Percentiles rank a stretch among this genome's conserved stretches.
Conservation (phyloP, 2,329 filamentous ascomycete genomes). For the Claviceps cyperi region DNA sequence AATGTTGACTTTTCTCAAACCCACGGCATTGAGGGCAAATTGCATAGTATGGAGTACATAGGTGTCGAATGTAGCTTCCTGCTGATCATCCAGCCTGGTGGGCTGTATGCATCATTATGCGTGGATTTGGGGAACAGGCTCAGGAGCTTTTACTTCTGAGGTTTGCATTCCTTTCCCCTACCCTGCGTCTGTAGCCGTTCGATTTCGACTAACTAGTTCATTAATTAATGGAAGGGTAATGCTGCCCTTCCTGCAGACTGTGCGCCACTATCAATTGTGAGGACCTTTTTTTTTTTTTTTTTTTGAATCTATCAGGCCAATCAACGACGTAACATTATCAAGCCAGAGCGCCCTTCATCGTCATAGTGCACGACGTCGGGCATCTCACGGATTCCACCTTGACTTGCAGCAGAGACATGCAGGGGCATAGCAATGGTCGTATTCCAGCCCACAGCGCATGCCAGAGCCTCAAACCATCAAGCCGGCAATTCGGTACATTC, state of each 20-base stretch:
- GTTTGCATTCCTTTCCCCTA: neutral
- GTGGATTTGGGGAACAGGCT: neutral
- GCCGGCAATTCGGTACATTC: neutral
- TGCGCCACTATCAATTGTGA: too few species aligned
- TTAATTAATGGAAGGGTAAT: neutral
- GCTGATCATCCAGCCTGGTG: neutral
- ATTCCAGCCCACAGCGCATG: neutral
- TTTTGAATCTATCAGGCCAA: neutral
- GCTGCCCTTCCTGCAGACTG: neutral
- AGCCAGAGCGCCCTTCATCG: neutral
- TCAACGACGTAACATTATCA: neutral
- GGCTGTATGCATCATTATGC: neutral
- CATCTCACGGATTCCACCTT: neutral
- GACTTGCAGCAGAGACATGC: constrained; percentile 9
- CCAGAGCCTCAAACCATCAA: constrained; percentile 3
- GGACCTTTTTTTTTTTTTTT: neutral
- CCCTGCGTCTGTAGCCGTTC: neutral
- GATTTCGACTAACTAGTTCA: neutral
- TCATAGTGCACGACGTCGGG: neutral
- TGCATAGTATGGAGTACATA: neutral
- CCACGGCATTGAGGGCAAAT: constrained; percentile 1
- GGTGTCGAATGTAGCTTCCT: constrained; percentile 1
- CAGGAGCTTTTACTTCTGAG: neutral
- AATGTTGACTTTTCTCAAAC: neutral
- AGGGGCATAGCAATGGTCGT: constrained; percentile 4